Conservation (phyloP, 257 asterid genomes). For the Cinchona pubescens region DNA sequence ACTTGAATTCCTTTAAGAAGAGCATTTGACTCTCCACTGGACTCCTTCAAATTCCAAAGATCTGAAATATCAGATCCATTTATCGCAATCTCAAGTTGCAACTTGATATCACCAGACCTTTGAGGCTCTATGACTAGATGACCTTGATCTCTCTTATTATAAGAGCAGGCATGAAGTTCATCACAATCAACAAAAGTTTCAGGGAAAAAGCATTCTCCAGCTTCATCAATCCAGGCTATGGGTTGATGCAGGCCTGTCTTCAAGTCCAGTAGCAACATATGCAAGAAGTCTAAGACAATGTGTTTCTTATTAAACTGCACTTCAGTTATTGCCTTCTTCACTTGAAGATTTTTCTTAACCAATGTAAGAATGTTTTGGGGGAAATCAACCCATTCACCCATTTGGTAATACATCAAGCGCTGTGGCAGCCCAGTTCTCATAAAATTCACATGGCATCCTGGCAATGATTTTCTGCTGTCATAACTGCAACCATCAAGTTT, state of each 20-base stretch:
- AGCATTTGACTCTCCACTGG: constrained; percentile 70
- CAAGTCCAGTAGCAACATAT: constrained; percentile 66
- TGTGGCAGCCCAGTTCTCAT: constrained; percentile 54
- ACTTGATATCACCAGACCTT: constrained; percentile 45
- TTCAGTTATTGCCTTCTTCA: constrained; percentile 58
- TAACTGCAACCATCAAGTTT: constrained; percentile 35
- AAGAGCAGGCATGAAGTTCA: constrained; percentile 22
- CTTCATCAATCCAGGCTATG: constrained; percentile 88
- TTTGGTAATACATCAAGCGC: constrained; percentile 66
- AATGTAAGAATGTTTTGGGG: constrained; percentile 49
- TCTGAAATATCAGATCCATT: constrained; percentile 50
- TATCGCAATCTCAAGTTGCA: constrained; percentile 72
- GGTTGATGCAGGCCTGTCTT: constrained; percentile 54
- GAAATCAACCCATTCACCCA: constrained; percentile 76
- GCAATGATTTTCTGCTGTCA: constrained; percentile 38
- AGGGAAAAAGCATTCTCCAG: constrained; percentile 77
- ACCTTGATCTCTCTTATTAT: constrained; percentile 23
- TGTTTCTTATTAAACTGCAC: constrained; percentile 44
- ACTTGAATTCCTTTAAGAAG: constrained; percentile 35
- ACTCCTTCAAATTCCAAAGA: constrained; percentile 47
- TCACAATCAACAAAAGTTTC: constrained; percentile 43
- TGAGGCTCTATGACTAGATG: constrained; percentile 31
- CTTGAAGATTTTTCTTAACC: constrained; percentile 49
- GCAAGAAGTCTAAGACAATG: constrained; percentile 63
- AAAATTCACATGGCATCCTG: constrained; percentile 50